phyloP scores from a whole-genome alignment of 1,139 yeast species.

The Kodamaea anthophila region DNA sequence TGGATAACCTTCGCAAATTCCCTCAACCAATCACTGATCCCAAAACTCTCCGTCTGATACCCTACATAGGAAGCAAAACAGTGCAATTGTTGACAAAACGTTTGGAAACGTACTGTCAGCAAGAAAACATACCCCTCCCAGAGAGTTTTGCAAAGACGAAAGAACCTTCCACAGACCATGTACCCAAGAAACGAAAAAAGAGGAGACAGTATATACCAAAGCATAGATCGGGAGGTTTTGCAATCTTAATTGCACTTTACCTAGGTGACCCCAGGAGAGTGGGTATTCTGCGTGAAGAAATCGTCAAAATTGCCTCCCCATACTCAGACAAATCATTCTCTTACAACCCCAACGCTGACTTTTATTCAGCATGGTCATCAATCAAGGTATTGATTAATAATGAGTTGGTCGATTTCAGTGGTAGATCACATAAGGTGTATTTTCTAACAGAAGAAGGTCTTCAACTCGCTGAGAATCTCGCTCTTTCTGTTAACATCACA shows the following conservation, averaged over 20 bases:
- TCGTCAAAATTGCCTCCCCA: constrained; percentile 50
- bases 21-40: constrained; percentile 44
- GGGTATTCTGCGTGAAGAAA: constrained; percentile 59
- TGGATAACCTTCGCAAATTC: constrained; percentile 37
- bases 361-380: constrained; percentile 76
- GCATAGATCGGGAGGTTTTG: constrained; percentile 81
- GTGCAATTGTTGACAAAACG: constrained; percentile 38
- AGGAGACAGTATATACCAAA: constrained; percentile 61
- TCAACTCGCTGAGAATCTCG: constrained; percentile 54
- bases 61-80: constrained; percentile 59
- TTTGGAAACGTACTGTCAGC: constrained; percentile 42
- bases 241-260: constrained; percentile 62
- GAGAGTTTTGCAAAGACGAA: constrained; percentile 18
- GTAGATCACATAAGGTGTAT: constrained; percentile 54
- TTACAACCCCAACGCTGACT: constrained; percentile 56
- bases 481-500: constrained; percentile 22
- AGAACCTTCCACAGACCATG: constrained; percentile 6
- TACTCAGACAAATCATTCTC: constrained; percentile 64
- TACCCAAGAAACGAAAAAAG: constrained; percentile 12
- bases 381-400: constrained; percentile 58
- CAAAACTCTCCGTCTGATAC: constrained; percentile 44
- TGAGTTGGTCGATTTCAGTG: constrained; percentile 52
- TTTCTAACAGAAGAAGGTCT: constrained; percentile 69
- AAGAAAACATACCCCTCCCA: constrained; percentile 37
- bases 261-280: constrained; percentile 41